phyloP scores from a whole-genome alignment of 1,284 basidiomycete species.

The Tylopilus sp. region DNA sequence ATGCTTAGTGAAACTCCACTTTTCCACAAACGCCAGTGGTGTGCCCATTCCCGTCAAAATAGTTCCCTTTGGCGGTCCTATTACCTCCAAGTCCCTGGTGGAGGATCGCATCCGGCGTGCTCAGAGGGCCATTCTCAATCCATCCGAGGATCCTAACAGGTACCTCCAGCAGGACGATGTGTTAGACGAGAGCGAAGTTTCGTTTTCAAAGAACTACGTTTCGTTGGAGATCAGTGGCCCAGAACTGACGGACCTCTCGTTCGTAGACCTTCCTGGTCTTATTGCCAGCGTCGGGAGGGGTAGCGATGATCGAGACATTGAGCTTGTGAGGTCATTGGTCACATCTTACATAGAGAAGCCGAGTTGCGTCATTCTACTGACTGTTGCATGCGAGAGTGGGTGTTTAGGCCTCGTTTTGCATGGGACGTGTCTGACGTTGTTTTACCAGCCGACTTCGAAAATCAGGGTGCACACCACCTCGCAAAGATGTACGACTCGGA shows the following conservation, averaged over 20 bases:
- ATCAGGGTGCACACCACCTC: conserved; percentile 60
- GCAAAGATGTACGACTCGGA: conserved; percentile 53
- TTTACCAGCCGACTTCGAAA: conserved; percentile 64
- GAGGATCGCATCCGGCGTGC: conserved; percentile 65
- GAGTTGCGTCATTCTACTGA: conserved; percentile 64
- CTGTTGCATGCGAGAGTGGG: conserved; percentile 68
- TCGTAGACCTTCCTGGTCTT: conserved; percentile 52
- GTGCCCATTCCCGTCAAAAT: conserved; percentile 38
- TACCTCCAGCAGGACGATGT: conserved; percentile 42
- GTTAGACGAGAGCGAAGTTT: conserved; percentile 36
- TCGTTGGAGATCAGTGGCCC: conserved; percentile 63
- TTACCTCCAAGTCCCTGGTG: conserved; percentile 49
- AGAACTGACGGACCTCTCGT: conserved; percentile 66
- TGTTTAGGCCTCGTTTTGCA: neutral
- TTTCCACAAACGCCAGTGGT: conserved; percentile 45
- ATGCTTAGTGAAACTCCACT: conserved; percentile 56
- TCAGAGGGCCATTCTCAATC: conserved; percentile 69
- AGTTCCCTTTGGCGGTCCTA: conserved; percentile 48
- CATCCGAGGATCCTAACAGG: conserved; percentile 32
- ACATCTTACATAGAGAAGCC: conserved; percentile 55
- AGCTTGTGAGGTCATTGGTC: conserved; percentile 58
- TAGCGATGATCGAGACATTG: conserved; percentile 52
- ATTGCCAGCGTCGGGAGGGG: conserved; percentile 55
- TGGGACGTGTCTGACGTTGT: neutral
- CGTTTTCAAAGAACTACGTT: conserved; percentile 62